These are phyloP conservation scores for Solanum microdontum DNA, from an alignment of 257 asterid genomes.

Conservation along the genomic window DNA sequence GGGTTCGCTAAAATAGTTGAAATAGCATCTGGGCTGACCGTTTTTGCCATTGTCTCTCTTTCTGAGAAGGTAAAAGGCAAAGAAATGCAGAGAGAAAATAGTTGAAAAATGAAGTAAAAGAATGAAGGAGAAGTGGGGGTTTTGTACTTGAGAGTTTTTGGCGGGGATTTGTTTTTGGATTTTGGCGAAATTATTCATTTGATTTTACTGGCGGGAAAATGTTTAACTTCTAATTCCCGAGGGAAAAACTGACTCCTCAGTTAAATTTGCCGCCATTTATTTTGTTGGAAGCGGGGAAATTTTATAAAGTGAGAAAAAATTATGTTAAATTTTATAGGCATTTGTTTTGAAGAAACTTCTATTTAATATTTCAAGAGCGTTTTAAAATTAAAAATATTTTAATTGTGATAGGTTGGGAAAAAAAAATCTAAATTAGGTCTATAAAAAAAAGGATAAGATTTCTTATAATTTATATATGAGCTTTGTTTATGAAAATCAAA, in stretches of 20 bases:
- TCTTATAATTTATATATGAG: too few species aligned
- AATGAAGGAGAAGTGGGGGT: not conserved
- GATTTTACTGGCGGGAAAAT: slow-evolving; percentile 17
- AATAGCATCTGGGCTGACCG: slow-evolving; percentile 57
- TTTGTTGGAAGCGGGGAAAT: not conserved
- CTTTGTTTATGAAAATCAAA: not conserved
- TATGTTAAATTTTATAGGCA: not conserved
- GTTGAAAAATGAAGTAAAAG: not conserved
- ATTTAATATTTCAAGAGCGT: not conserved
- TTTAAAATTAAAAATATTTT: too few species aligned
- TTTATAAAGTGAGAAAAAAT: not conserved
- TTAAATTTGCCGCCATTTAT: not conserved
- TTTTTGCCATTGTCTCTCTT: slow-evolving; percentile 24
- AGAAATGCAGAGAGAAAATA: not conserved
- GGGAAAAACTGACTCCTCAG: not conserved
- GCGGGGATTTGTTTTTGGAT: slow-evolving; percentile 19
- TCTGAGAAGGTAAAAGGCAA: not conserved
- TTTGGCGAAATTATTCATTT: not conserved
- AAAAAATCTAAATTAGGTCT: too few species aligned
- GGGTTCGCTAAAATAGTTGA: slow-evolving; percentile 65
- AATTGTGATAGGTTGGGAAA: not conserved
- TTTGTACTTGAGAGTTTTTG: slow-evolving; percentile 11
- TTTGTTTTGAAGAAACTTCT: too few species aligned
- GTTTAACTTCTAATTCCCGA: not conserved
- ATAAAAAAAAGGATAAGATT: too few species aligned